A percentile compares a stretch with the other conserved stretches of the same genome.
These are phyloP conservation scores for Boeremia lycopersici DNA, from an alignment of 2,329 filamentous ascomycete genomes.

Conservation along the genomic window DNA sequence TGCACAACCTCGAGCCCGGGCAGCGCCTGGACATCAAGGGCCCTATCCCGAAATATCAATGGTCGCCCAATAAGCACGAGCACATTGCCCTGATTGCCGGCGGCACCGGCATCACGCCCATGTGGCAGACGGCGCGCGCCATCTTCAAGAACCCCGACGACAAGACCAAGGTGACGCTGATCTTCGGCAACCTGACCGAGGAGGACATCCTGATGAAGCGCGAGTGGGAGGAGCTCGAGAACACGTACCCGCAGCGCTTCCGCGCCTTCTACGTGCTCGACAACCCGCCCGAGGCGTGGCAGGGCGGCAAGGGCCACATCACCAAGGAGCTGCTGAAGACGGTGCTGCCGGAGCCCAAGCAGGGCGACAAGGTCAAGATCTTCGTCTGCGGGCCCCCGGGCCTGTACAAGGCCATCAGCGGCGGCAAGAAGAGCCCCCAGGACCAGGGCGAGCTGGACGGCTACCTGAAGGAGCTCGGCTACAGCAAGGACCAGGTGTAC, in stretches of 20 bases:
- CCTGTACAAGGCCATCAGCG: conserved; percentile 91
- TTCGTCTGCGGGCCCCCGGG: conserved; percentile 95
- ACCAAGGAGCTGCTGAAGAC: conserved; percentile 93
- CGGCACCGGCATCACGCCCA: conserved; percentile 94
- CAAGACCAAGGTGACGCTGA: conserved; percentile 95
- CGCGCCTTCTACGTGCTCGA: conserved; percentile 92
- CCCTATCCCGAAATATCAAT: conserved; percentile 90
- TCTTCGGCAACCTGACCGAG: conserved; percentile 89
- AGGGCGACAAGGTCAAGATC: conserved; percentile 84
- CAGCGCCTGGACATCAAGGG: conserved; percentile 92
- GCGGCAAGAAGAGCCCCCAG: conserved; percentile 85
- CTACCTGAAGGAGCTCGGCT: conserved; percentile 82
- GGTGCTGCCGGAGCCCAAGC: conserved; percentile 89
- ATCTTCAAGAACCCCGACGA: conserved; percentile 97
- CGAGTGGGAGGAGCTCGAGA: conserved; percentile 86
- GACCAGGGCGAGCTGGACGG: conserved; percentile 92
- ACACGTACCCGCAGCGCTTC: conserved; percentile 94
- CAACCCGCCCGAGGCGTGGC: conserved; percentile 79
- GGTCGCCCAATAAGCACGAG: conserved; percentile 87
- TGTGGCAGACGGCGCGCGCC: conserved; percentile 90
- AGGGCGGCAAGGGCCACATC: conserved; percentile 78
- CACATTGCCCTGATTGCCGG: conserved; percentile 90
- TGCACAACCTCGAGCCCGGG: conserved; percentile 82
- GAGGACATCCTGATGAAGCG: conserved; percentile 90
- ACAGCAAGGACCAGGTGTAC: conserved; percentile 88